Percentiles rank a stretch among this genome's conserved stretches.
phyloP scores from a whole-genome alignment of 1,284 basidiomycete genomes.

The Acaromyces ingoldii region DNA sequence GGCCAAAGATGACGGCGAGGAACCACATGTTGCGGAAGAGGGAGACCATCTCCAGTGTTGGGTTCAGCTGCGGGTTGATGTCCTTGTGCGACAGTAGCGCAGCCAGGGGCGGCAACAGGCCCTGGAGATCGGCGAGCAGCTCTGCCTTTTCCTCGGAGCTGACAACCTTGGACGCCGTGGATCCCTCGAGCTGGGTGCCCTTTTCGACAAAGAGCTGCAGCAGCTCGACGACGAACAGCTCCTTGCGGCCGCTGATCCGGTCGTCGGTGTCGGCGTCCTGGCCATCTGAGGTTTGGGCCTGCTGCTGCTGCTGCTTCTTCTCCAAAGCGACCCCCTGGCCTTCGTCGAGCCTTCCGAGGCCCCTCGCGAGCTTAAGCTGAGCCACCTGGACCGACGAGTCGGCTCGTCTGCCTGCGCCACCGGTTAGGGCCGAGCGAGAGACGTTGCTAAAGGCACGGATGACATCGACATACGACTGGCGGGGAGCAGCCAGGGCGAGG shows the following conservation, averaged over 20 bases:
- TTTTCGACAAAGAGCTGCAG: conserved; percentile 83
- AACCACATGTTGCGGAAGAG: conserved; percentile 95
- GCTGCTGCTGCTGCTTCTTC: not conserved
- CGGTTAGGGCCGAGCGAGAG: conserved; percentile 63
- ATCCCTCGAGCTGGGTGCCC: conserved; percentile 81
- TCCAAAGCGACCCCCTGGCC: no score
- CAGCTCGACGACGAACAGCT: conserved; percentile 72
- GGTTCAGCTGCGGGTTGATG: conserved; percentile 63
- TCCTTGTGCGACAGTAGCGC: conserved; percentile 73
- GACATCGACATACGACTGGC: conserved; percentile 75
- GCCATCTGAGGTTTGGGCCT: not conserved
- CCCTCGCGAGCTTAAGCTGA: conserved; percentile 31
- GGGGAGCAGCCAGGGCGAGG: conserved; percentile 72
- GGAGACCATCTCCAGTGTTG: conserved; percentile 65
- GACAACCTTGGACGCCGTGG: conserved; percentile 57
- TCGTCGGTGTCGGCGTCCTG: conserved; percentile 3
- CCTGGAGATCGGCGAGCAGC: conserved; percentile 37
- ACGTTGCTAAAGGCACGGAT: conserved; percentile 79
- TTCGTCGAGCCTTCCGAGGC: conserved; percentile 22
- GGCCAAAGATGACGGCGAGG: conserved; percentile 76
- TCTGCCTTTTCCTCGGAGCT: conserved; percentile 35
- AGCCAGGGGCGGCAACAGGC: conserved; percentile 78
- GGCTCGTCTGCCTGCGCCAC: conserved; percentile 24
- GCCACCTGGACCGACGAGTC: conserved; percentile 49
- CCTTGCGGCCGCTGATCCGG: conserved; percentile 30